Percentiles rank a stretch among this genome's conserved stretches.
phyloP scores from a whole-genome alignment of 2,329 filamentous ascomycete genomes.

The Fusarium sororula region DNA sequence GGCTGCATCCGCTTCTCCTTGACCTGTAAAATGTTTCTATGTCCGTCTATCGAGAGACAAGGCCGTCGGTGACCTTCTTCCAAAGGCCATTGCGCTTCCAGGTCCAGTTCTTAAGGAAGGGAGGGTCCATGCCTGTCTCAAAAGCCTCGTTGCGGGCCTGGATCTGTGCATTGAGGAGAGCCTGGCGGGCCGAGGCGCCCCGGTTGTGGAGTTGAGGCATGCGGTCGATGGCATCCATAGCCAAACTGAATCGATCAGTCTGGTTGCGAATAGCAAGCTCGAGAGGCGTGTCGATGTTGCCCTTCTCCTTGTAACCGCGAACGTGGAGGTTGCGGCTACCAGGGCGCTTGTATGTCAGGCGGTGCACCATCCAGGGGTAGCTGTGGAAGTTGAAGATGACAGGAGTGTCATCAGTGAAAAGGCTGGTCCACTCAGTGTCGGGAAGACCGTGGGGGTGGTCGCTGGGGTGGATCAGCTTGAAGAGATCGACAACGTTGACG shows the following conservation, averaged over 20 bases:
- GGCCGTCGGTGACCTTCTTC: conserved; percentile 44
- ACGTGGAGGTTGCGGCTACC: conserved; percentile 76
- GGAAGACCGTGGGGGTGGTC: conserved; percentile 79
- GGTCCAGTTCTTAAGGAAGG: conserved; percentile 70
- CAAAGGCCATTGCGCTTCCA: conserved; percentile 64
- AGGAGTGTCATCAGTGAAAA: conserved; percentile 78
- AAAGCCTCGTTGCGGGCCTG: conserved; percentile 71
- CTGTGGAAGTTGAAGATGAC: conserved; percentile 88
- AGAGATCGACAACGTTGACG: conserved; percentile 83
- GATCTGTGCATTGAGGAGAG: conserved; percentile 71
- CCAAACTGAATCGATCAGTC: conserved; percentile 79
- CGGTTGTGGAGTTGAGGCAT: conserved; percentile 70
- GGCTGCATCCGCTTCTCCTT: not conserved
- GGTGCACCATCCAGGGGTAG: conserved; percentile 82
- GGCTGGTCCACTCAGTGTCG: conserved; percentile 70
- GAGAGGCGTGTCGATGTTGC: conserved; percentile 83
- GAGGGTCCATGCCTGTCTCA: conserved; percentile 75
- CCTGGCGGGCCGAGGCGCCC: conserved; percentile 69
- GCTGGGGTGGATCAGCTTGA: conserved; percentile 76
- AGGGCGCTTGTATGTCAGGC: conserved; percentile 78
- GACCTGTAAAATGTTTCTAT: not conserved
- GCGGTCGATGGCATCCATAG: conserved; percentile 79
- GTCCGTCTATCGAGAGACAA: conserved; percentile 36
- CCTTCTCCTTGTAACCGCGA: conserved; percentile 83
- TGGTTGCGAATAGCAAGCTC: conserved; percentile 81